phyloP scores from a whole-genome alignment of 2,329 filamentous ascomycete genomes.

The Trichoderma gracile region DNA sequence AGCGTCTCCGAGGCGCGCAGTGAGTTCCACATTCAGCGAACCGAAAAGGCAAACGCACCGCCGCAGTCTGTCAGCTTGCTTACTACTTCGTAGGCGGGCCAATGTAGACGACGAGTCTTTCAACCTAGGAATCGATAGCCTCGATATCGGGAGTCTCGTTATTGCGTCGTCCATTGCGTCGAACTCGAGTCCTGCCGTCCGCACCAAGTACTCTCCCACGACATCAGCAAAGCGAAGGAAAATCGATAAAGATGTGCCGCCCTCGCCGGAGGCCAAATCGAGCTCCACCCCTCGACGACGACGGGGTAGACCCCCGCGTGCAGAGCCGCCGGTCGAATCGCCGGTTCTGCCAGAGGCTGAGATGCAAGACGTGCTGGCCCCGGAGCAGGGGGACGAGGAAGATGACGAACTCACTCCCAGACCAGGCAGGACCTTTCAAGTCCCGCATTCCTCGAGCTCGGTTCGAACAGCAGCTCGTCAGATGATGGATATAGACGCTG shows the following conservation, averaged over 20 bases:
- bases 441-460: constrained; percentile 7
- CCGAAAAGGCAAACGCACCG: not conserved
- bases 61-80: not conserved
- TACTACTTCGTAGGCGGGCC: constrained; percentile 45
- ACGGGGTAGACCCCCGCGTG: constrained; percentile 29
- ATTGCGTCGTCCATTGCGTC: constrained; percentile 33
- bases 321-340: constrained; percentile 34
- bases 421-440: not conserved
- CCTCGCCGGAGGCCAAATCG: constrained; percentile 20
- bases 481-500: constrained; percentile 22
- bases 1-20: constrained; percentile 66
- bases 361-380: constrained; percentile 27
- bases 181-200: constrained; percentile 32
- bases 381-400: constrained; percentile 13
- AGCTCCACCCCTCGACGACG: constrained; percentile 26
- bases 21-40: constrained; percentile 40
- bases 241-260: constrained; percentile 32
- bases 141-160: constrained; percentile 33
- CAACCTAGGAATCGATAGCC: constrained; percentile 51
- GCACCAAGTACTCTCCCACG: constrained; percentile 42
- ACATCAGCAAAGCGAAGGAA: constrained; percentile 51
- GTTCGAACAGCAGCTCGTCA: constrained; percentile 18
- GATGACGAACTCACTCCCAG: constrained; percentile 26
- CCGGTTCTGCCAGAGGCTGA: constrained; percentile 36
- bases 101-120: constrained; percentile 62